Evolutionary conservation across 225 moss, liverwort and hornwort species (phyloP).

Genomic region (Pseudoscleropodium purum): DNA sequence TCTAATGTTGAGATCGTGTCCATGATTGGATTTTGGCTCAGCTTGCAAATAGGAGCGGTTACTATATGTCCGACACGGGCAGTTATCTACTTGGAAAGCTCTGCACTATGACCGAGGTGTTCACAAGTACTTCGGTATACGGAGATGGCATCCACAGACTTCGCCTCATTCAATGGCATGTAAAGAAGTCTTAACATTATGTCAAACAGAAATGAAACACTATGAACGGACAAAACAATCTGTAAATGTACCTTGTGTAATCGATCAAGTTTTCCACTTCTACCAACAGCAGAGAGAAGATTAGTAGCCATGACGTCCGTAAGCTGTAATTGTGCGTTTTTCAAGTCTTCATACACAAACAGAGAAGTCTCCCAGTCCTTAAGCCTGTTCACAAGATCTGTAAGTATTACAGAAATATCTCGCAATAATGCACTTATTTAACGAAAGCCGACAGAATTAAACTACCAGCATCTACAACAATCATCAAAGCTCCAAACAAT

Average conservation of each 20-base stretch:
- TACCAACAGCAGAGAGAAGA: constrained; percentile 62
- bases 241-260: constrained; percentile 42
- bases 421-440: background rate
- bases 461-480: background rate
- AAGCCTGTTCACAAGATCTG: constrained; percentile 30
- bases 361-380: constrained; percentile 68
- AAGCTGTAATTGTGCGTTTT: constrained; percentile 23
- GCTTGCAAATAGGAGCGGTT: background rate
- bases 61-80: background rate
- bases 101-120: background rate
- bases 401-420: background rate
- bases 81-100: background rate
- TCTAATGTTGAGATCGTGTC: background rate
- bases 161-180: background rate
- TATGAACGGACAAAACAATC: background rate
- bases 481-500: background rate
- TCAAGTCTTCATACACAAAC: constrained; percentile 46
- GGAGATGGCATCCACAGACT: background rate
- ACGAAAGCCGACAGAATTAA: background rate
- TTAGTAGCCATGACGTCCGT: constrained; percentile 35
- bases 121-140: background rate
- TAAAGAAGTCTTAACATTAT: background rate
- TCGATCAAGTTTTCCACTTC: constrained; percentile 57
- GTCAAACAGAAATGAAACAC: background rate
- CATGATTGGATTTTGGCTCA: background rate